Conservation (phyloP, 2,329 filamentous ascomycete genomes). For the Arthrobotrys iridis region DNA sequence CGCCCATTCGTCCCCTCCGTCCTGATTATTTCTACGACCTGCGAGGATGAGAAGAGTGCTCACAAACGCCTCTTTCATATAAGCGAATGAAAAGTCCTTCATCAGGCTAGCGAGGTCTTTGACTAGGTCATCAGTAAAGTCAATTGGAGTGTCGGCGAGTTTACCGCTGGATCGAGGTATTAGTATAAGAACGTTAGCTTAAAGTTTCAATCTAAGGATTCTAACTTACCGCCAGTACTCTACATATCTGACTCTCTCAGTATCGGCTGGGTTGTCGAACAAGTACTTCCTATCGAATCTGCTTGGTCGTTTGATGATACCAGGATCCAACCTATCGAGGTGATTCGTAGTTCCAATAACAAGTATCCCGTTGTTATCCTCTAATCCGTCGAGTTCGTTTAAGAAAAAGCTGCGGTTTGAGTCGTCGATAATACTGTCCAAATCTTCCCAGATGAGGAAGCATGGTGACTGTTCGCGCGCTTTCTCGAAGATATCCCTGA, state of each 20-base stretch:
- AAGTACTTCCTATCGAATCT: slow-evolving; percentile 75
- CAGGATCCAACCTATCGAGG: slow-evolving; percentile 73
- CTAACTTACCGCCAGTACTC: slow-evolving; percentile 71
- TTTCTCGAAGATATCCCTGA: slow-evolving; percentile 68
- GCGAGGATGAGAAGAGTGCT: slow-evolving; percentile 71
- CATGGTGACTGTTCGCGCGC: slow-evolving; percentile 73
- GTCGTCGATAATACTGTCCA: slow-evolving; percentile 73
- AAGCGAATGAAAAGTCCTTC: slow-evolving; percentile 74
- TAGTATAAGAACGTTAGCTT: not conserved
- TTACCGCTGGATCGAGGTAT: slow-evolving; percentile 55
- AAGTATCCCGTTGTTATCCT: slow-evolving; percentile 75
- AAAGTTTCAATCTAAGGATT: not conserved
- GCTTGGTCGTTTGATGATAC: slow-evolving; percentile 73
- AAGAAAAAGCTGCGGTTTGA: slow-evolving; percentile 74
- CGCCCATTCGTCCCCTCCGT: slow-evolving; percentile 57
- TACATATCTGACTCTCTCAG: slow-evolving; percentile 70
- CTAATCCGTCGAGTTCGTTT: slow-evolving; percentile 77
- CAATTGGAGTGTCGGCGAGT: slow-evolving; percentile 68
- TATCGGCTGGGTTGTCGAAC: slow-evolving; percentile 69
- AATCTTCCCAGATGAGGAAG: slow-evolving; percentile 76
- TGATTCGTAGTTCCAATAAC: slow-evolving; percentile 75
- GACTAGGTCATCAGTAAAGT: slow-evolving; percentile 71
- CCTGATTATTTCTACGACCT: slow-evolving; percentile 57
- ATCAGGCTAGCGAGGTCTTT: slow-evolving; percentile 71
- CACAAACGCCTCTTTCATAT: slow-evolving; percentile 76